A percentile compares a stretch with the other conserved stretches of the same genome.
phyloP scores from a whole-genome alignment of 2,329 filamentous ascomycete genomes.

The Monilinia polystroma region DNA sequence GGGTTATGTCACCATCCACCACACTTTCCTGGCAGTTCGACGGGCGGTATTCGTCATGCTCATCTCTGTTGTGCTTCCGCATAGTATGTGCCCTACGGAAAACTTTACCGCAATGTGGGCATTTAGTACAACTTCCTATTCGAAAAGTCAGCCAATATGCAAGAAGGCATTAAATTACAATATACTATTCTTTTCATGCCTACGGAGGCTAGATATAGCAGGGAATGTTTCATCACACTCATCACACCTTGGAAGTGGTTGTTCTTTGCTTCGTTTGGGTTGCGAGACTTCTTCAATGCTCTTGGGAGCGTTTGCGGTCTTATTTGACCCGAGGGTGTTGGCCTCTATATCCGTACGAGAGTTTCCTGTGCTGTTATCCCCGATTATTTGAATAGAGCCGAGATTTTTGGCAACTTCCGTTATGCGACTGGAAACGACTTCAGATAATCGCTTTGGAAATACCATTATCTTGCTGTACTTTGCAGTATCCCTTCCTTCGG shows the following conservation, averaged over 20 bases:
- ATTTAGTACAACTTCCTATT: not conserved
- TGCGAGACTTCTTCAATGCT: not conserved
- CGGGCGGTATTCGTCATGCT: constrained; percentile 7
- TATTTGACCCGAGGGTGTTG: not conserved
- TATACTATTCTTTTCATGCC: not conserved
- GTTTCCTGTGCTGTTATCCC: too few species aligned
- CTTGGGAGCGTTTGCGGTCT: not conserved
- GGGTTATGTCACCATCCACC: too few species aligned
- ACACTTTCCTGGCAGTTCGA: not conserved
- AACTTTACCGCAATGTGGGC: constrained; percentile 6
- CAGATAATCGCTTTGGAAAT: not conserved
- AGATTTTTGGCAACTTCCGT: not conserved
- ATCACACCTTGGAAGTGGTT: not conserved
- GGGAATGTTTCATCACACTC: not conserved
- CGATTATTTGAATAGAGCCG: not conserved
- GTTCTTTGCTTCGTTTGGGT: not conserved
- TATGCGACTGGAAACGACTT: not conserved
- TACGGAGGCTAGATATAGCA: not conserved
- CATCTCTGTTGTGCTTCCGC: not conserved
- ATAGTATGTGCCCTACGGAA: not conserved
- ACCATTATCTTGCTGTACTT: constrained; percentile 18
- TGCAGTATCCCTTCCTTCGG: not conserved
- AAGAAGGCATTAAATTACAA: not conserved
- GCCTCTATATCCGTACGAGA: too few species aligned
- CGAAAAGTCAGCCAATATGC: not conserved